Evolutionary conservation across 192 early-diverging fungal species (phyloP).

Genomic region (Coemansia sp.): DNA sequence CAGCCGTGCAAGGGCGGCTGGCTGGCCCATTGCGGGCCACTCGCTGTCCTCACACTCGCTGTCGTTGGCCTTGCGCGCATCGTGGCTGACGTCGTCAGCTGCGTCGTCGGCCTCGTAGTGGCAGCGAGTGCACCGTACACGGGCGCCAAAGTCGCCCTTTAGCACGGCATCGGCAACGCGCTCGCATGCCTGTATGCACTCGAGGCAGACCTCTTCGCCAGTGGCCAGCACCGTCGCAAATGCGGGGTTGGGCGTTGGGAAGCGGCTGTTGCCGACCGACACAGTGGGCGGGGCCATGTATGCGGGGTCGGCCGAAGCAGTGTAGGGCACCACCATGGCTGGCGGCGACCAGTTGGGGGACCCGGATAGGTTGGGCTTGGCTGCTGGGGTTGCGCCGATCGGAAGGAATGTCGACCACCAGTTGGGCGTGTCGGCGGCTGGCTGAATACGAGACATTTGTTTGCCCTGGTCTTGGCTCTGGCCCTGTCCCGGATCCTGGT

Average conservation of each 20-base stretch:
- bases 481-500: neutral
- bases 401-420: slow-evolving; percentile 47
- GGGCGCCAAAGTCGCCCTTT: slow-evolving; percentile 45
- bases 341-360: slow-evolving; percentile 30
- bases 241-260: slow-evolving; percentile 24
- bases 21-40: slow-evolving; percentile 20
- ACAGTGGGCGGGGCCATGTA: slow-evolving; percentile 39
- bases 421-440: slow-evolving; percentile 14
- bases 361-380: neutral
- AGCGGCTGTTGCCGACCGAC: slow-evolving; percentile 25
- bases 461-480: neutral
- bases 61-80: too few species aligned
- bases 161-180: slow-evolving; percentile 45
- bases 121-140: slow-evolving; percentile 48
- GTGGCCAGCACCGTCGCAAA: slow-evolving; percentile 23
- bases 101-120: slow-evolving; percentile 4
- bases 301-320: slow-evolving; percentile 8
- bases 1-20: too few species aligned
- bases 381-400: neutral
- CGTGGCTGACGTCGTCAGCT: neutral
- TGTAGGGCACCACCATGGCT: slow-evolving; percentile 13
- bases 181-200: slow-evolving; percentile 50
- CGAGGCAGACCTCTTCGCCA: slow-evolving; percentile 36
- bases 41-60: slow-evolving; percentile 18
- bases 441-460: too few species aligned